Base-by-base conservation (phyloP, 352 stramenopile genomes). In the Sclerospora graminicola region DNA sequence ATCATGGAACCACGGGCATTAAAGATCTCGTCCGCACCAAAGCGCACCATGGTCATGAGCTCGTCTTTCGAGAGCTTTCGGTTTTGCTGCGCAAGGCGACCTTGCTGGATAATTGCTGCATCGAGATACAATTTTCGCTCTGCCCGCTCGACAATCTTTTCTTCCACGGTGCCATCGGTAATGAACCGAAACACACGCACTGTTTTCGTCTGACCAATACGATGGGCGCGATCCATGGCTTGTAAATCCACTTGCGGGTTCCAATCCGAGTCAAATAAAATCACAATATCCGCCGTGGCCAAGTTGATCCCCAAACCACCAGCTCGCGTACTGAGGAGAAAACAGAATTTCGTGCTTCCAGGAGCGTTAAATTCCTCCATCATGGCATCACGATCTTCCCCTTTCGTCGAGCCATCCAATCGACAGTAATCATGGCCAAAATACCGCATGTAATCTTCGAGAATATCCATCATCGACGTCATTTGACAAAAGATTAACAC, bases 401-500 rank as follows among this genome's bases (percentile, higher is more conserved):
- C 82, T 54, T 93, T 89, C 0, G 82, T 93, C 8, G 69, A 80
- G 10, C 82, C 82, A 26, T 93, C 82, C 6, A 93, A 51, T 11
- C 82, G 79, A 50, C 78, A 93, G 62, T 93, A 93, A 9, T 89
- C 79, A 57, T 91, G 76, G 36, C 51, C 52, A 39, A 84, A 82
- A 62, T 82, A 93, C 2, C 82, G 70, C 82, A 99, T 96, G 59
- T 98, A 99, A 66, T 99, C 96, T 60, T 99, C 96, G 15, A 99
- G 50, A 57, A 99, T 98, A 40, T 98, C 95, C 75, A 99, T 95
- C 69, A 99, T 95, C 24, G 94, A 93, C 32, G 96, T 99, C 96
- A 99, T 99, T 65, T 99, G 97, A 50, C 92, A 98, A 62, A 99
- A 99, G 60, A 99, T 98, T 13, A 99, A 69, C 18, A 99, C 90